Evolutionary conservation across 768 basidiomycete genomes (phyloP), one percentile per base, ranked within the genome.

Genomic region (Tubosaeta sp.): DNA sequence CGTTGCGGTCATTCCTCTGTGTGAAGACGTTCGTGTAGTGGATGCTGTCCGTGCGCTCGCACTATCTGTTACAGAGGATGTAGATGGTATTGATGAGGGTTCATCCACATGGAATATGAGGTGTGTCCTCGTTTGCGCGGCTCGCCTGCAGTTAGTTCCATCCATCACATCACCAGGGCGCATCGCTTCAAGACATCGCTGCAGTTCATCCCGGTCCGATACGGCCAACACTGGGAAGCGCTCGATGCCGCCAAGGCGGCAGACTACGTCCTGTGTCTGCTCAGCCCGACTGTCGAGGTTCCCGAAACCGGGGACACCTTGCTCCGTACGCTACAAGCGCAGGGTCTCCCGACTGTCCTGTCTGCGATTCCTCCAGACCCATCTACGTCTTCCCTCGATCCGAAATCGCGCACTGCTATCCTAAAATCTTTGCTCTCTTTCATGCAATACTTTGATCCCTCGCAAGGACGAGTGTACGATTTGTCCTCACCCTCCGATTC

Each of bases 341-440:
- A 97, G 60, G 95, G 95, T 12, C 81, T 97, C 31, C 90, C 91
- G 0, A 85, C 89, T 26, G 84, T 90, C 38, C 78, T 93, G 45
- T 81, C 91, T 25, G 83, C 88, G 22, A 78, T 92, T 41, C 75
- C 85, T 16, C 77, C 85, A 6, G 74, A 80, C 50, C 54, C 72
- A 12, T 61, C 73, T 4, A 68, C 77, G 42, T 57, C 72, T 6
- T 58, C 73, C 2, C 67, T 82, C 38, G 86, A 86, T 51, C 59
- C 72, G 6, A 92, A 92, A 71, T 72, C 81, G 31, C 82, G 82
- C 29, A 62, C 81, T 2, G 81, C 81, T 16, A 79, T 93, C 43
- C 72, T 91, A 50, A 94, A 91, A 72, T 97, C 93, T 1, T 76
- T 97, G 5, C 78, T 95, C 9, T 97, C 94, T 10, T 99, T 97